These are phyloP conservation scores for Talaromyces sp. DNA, from an alignment of 2,329 filamentous ascomycete genomes.

Conservation along the genomic window DNA sequence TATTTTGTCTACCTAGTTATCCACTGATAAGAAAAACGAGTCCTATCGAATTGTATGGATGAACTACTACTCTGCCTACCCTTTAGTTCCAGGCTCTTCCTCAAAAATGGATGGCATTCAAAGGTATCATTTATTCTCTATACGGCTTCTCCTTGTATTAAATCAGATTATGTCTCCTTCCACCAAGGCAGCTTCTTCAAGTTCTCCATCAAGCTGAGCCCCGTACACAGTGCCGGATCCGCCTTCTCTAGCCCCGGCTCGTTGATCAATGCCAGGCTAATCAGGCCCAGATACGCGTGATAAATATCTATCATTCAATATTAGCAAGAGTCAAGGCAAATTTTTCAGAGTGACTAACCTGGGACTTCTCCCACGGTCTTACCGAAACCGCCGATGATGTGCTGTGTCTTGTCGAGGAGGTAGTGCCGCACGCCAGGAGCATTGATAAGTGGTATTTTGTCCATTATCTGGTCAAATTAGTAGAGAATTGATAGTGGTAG, in stretches of 20 bases:
- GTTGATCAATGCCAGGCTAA: slow-evolving; percentile 70
- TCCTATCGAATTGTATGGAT: no score
- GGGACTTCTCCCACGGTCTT: slow-evolving; percentile 67
- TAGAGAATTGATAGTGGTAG: background rate
- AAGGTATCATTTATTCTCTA: background rate
- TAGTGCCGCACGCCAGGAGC: slow-evolving; percentile 65
- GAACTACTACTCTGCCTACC: no score
- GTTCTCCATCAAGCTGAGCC: slow-evolving; percentile 46
- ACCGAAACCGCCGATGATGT: slow-evolving; percentile 78
- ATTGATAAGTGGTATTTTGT: slow-evolving; percentile 58
- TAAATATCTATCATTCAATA: slow-evolving; percentile 62
- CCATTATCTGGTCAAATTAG: slow-evolving; percentile 51
- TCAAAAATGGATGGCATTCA: background rate
- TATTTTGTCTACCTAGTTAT: no score
- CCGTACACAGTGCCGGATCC: slow-evolving; percentile 74
- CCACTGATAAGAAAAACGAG: no score
- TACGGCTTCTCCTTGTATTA: background rate
- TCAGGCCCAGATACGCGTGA: slow-evolving; percentile 84
- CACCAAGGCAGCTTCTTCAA: slow-evolving; percentile 43
- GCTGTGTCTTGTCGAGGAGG: slow-evolving; percentile 80
- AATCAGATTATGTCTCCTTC: slow-evolving; percentile 17
- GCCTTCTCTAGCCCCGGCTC: slow-evolving; percentile 67
- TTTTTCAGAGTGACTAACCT: slow-evolving; percentile 44
- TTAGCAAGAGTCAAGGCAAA: background rate
- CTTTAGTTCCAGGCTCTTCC: no score